Conservation (phyloP, 306 rosid genomes). For the Clitoria ternatea region DNA sequence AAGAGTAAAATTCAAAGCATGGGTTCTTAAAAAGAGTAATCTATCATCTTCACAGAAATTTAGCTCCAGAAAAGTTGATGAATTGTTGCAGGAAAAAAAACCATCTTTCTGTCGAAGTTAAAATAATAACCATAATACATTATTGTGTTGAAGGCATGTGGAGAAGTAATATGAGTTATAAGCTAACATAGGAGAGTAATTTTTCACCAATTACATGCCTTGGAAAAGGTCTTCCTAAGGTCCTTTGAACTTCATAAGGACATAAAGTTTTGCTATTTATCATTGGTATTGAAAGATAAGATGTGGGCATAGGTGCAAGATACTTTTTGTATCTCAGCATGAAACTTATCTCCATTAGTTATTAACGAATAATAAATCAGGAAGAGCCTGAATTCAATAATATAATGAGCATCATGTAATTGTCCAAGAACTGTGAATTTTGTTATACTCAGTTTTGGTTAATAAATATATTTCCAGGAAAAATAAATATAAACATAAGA, state of each 20-base stretch:
- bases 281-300: background rate
- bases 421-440: background rate
- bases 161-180: background rate
- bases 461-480: background rate
- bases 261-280: background rate
- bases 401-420: background rate
- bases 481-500: background rate
- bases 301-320: background rate
- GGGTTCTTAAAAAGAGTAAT: slow-evolving; percentile 8
- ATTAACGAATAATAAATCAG: background rate
- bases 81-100: background rate
- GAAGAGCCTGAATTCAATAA: background rate
- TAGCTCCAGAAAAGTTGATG: background rate
- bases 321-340: background rate
- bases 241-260: background rate
- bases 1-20: slow-evolving; percentile 3
- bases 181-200: background rate
- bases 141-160: background rate
- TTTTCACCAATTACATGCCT: background rate
- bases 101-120: background rate
- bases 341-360: background rate
- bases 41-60: too few relatives aligned
- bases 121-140: background rate
- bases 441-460: background rate
- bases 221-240: background rate